These are phyloP conservation scores for Ceratocystis smalleyi DNA, from an alignment of 2,329 filamentous ascomycete genomes.

Conservation along the genomic window DNA sequence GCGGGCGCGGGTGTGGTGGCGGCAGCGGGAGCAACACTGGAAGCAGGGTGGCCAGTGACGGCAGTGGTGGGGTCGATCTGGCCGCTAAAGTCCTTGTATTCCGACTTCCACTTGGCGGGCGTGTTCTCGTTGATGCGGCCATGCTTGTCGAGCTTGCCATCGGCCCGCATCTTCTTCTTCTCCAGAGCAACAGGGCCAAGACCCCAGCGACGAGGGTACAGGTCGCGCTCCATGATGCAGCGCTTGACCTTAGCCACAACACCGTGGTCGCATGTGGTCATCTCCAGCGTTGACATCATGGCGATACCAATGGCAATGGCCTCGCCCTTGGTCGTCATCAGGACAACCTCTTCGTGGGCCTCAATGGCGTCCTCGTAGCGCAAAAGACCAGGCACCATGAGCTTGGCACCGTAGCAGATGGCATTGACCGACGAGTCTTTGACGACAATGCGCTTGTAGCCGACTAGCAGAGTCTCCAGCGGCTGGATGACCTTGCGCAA, in stretches of 20 bases:
- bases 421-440: constrained; percentile 78
- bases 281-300: constrained; percentile 95
- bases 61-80: constrained; percentile 32
- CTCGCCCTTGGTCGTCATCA: constrained; percentile 99
- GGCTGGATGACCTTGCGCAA: constrained; percentile 82
- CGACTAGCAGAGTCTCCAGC: constrained; percentile 77
- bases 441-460: constrained; percentile 93
- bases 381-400: constrained; percentile 91
- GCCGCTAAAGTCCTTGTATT: constrained; percentile 77
- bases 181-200: constrained; percentile 82
- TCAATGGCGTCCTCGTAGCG: constrained; percentile 87
- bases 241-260: constrained; percentile 98
- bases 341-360: constrained; percentile 85
- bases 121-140: constrained; percentile 85
- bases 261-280: constrained; percentile 92
- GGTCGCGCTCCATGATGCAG: constrained; percentile 98
- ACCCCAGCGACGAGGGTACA: constrained; percentile 94
- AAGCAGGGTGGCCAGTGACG: constrained; percentile 29
- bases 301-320: constrained; percentile 92
- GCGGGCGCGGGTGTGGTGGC: constrained; percentile 18
- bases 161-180: constrained; percentile 99
- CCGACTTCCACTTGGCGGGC: constrained; percentile 78
- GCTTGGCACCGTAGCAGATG: constrained; percentile 95
- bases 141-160: constrained; percentile 96
- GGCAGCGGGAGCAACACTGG: constrained; percentile 31